phyloP scores from a whole-genome alignment of 1,284 basidiomycete genomes.

The Inonotus obliquus region DNA sequence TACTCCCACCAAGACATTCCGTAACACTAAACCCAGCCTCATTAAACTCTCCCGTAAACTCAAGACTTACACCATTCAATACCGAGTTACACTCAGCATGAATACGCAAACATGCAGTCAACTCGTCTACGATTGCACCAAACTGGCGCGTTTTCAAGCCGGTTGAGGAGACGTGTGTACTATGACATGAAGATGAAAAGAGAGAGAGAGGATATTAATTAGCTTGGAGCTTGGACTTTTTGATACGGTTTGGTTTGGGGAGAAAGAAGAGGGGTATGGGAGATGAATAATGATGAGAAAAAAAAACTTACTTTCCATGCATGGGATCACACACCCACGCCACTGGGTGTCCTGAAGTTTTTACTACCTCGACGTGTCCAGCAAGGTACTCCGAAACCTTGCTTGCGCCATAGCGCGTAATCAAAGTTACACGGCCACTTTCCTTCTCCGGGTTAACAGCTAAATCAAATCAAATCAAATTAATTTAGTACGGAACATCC shows the following conservation, averaged over 20 bases:
- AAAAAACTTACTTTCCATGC: slow-evolving; percentile 80
- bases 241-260: neutral
- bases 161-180: slow-evolving; percentile 72
- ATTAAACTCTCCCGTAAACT: slow-evolving; percentile 94
- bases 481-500: neutral
- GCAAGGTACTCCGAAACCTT: slow-evolving; percentile 81
- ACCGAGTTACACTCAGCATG: slow-evolving; percentile 69
- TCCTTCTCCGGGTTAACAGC: slow-evolving; percentile 87
- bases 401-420: slow-evolving; percentile 87
- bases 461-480: slow-evolving; percentile 26
- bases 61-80: slow-evolving; percentile 93
- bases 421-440: slow-evolving; percentile 82
- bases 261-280: slow-evolving; percentile 7
- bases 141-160: slow-evolving; percentile 91
- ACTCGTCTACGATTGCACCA: slow-evolving; percentile 85
- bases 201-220: neutral
- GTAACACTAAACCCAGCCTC: slow-evolving; percentile 92
- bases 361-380: slow-evolving; percentile 81
- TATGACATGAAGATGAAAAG: slow-evolving; percentile 29
- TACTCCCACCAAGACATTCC: slow-evolving; percentile 78
- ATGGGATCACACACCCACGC: slow-evolving; percentile 97
- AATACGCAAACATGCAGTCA: slow-evolving; percentile 78
- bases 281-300: too few relatives aligned
- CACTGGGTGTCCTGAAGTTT: slow-evolving; percentile 78
- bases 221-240: neutral